Conservation (phyloP, 345 rosid genomes). For the Sisymbrium irio region DNA sequence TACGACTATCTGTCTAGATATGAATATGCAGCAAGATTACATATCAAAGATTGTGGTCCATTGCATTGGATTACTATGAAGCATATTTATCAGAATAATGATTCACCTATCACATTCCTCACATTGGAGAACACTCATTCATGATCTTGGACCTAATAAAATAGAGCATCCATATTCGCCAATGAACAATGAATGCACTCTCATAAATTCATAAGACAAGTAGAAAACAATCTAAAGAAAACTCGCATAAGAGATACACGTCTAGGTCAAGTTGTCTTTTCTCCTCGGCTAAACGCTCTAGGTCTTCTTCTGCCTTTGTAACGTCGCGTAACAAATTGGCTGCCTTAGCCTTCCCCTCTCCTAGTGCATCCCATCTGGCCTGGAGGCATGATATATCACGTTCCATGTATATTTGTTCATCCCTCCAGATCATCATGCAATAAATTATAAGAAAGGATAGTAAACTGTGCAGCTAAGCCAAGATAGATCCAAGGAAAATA, state of each 20-base stretch:
- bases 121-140: constrained; percentile 7
- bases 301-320: constrained; percentile 76
- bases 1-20: neutral
- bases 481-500: constrained; percentile 11
- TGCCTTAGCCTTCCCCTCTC: constrained; percentile 68
- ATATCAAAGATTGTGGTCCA: neutral
- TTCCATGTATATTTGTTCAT: constrained; percentile 69
- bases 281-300: constrained; percentile 77
- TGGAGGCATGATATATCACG: constrained; percentile 71
- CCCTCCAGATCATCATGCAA: constrained; percentile 69
- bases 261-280: constrained; percentile 75
- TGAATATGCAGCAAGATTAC: neutral
- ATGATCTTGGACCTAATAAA: constrained; percentile 10
- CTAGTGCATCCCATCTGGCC: constrained; percentile 66
- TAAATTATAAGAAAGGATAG: constrained; percentile 12
- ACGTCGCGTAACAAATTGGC: constrained; percentile 58
- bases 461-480: constrained; percentile 2
- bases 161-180: constrained; percentile 13
- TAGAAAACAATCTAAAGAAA: constrained; percentile 20
- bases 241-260: constrained; percentile 37
- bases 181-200: constrained; percentile 15
- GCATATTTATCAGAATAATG: constrained; percentile 8
- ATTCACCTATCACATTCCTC: constrained; percentile 15
- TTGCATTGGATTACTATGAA: constrained; percentile 16
- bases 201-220: neutral